Percentiles rank a stretch among this genome's conserved stretches.
These are phyloP conservation scores for Olyra latifolia DNA, from an alignment of 176 grass and related monocot genomes.

Conservation along the genomic window DNA sequence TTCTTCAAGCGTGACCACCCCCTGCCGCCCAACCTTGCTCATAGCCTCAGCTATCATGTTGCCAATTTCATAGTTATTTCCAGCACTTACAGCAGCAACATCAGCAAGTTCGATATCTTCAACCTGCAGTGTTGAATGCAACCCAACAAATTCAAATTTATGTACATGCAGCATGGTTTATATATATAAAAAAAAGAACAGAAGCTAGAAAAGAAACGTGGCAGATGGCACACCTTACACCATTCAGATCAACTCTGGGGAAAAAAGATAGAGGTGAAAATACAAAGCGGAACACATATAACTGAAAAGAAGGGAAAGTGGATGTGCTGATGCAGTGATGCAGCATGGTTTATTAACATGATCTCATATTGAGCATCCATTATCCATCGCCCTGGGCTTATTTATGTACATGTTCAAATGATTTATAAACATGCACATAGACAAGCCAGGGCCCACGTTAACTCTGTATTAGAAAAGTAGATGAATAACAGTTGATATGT, in stretches of 20 bases:
- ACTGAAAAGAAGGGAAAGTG: neutral
- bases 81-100: slow-evolving; percentile 61
- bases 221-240: neutral
- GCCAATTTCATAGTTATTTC: slow-evolving; percentile 64
- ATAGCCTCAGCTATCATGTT: slow-evolving; percentile 75
- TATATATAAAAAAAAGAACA: neutral
- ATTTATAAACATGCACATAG: neutral
- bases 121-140: slow-evolving; percentile 32
- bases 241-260: neutral
- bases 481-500: neutral
- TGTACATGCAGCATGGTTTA: too few relatives aligned
- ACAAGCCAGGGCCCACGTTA: neutral
- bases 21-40: slow-evolving; percentile 62
- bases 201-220: neutral
- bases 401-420: neutral
- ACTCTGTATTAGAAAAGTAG: neutral
- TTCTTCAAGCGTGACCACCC: slow-evolving; percentile 72
- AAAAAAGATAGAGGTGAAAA: neutral
- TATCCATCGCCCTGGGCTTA: neutral
- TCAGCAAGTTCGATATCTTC: slow-evolving; percentile 66
- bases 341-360: neutral
- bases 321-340: neutral
- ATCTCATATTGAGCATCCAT: neutral
- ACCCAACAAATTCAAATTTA: neutral
- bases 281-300: neutral